A percentile compares a stretch with the other conserved stretches of the same genome.
Evolutionary conservation across 345 rosid genomes (phyloP).

Genomic region (Murraya koenigii): DNA sequence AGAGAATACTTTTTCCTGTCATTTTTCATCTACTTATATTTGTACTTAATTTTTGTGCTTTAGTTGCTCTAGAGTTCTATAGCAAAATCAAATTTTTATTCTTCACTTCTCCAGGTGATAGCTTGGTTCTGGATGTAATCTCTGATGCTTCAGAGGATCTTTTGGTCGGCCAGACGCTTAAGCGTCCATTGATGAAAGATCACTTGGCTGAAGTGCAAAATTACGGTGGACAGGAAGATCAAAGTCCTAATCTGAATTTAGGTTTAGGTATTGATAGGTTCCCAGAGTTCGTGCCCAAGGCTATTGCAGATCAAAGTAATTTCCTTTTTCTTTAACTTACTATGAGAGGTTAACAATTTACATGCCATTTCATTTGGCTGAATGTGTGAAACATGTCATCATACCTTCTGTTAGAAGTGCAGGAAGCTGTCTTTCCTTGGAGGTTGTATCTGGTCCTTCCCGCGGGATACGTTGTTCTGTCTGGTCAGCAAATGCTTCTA

Average conservation of each 20-base stretch:
- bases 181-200: constrained; percentile 34
- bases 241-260: constrained; percentile 26
- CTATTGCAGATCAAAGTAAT: constrained; percentile 70
- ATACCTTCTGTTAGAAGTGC: constrained; percentile 77
- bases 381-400: constrained; percentile 44
- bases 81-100: neutral
- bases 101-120: constrained; percentile 48
- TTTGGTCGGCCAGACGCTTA: constrained; percentile 67
- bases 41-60: constrained; percentile 11
- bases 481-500: constrained; percentile 58
- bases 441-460: constrained; percentile 90
- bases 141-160: constrained; percentile 55
- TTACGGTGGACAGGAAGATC: constrained; percentile 33
- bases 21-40: constrained; percentile 1
- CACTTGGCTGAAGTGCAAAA: constrained; percentile 42
- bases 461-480: constrained; percentile 52
- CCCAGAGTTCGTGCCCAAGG: constrained; percentile 32
- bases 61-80: constrained; percentile 1
- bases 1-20: constrained; percentile 5
- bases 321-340: constrained; percentile 30
- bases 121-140: constrained; percentile 56
- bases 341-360: constrained; percentile 18
- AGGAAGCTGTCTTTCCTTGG: constrained; percentile 89
- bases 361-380: constrained; percentile 23
- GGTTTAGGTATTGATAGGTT: constrained; percentile 32